These are phyloP conservation scores for Anisodus acutangulus DNA, from an alignment of 257 asterid genomes.

Conservation along the genomic window DNA sequence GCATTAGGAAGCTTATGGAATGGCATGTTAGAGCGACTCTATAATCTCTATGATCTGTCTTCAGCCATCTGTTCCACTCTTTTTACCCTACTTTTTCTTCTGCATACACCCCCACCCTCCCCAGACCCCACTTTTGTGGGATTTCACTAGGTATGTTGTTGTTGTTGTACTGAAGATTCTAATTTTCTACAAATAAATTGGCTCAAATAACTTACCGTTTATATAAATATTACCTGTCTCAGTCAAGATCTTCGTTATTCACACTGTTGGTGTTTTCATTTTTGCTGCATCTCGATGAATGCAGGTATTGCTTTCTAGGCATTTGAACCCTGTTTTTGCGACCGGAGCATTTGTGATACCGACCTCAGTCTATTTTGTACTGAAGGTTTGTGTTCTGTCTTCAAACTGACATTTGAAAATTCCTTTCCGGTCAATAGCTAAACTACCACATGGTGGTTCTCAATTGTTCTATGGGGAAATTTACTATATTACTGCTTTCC, in stretches of 20 bases:
- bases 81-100: constrained; percentile 20
- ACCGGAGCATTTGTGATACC: constrained; percentile 89
- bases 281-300: constrained; percentile 28
- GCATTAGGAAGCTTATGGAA: background rate
- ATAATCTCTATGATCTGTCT: constrained; percentile 13
- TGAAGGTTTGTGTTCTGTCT: constrained; percentile 61
- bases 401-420: constrained; percentile 9
- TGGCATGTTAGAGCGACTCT: background rate
- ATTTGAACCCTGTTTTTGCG: constrained; percentile 68
- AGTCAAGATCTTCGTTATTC: constrained; percentile 22
- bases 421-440: background rate
- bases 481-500: background rate
- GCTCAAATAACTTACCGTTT: constrained; percentile 17
- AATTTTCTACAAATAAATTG: background rate
- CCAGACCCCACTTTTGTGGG: no score
- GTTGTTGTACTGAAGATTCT: background rate
- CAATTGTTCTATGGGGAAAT: background rate
- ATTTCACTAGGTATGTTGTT: no score
- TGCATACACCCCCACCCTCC: no score
- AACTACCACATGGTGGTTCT: constrained; percentile 23
- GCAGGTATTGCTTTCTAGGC: constrained; percentile 82
- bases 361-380: constrained; percentile 70
- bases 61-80: background rate
- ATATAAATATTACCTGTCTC: background rate
- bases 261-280: background rate